These are phyloP conservation scores for Melaleuca alternifolia DNA, from an alignment of 345 rosid species.

Conservation along the genomic window DNA sequence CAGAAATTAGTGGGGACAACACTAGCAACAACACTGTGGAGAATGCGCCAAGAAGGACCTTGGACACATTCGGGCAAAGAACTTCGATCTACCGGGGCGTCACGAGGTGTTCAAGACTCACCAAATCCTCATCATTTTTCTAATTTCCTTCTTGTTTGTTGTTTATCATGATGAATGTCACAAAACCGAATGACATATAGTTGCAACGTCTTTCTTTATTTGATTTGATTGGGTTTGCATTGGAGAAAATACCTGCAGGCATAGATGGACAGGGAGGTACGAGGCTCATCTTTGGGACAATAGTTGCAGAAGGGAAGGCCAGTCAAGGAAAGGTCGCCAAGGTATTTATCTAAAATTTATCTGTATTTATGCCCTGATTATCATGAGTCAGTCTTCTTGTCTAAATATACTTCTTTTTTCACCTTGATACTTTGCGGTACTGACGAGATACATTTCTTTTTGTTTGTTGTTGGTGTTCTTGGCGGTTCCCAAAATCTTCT, in stretches of 20 bases:
- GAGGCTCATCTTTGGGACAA: slow-evolving; percentile 99
- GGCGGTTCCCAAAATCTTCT: neutral
- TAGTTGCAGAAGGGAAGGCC: slow-evolving; percentile 98
- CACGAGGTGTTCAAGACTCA: slow-evolving; percentile 43
- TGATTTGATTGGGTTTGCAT: neutral
- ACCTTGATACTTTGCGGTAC: neutral
- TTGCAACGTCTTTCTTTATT: neutral
- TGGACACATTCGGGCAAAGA: slow-evolving; percentile 93
- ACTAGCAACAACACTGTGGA: slow-evolving; percentile 38
- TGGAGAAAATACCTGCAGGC: slow-evolving; percentile 28
- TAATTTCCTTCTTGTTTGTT: neutral
- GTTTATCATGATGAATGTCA: neutral
- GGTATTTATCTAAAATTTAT: slow-evolving; percentile 21
- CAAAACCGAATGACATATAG: neutral
- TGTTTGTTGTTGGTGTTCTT: slow-evolving; percentile 6
- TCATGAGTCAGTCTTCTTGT: neutral
- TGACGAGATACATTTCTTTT: neutral
- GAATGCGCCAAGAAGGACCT: slow-evolving; percentile 70
- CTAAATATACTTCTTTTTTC: neutral
- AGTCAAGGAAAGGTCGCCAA: slow-evolving; percentile 98
- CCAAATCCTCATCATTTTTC: neutral
- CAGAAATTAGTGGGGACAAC: slow-evolving; percentile 58
- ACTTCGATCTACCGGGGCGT: slow-evolving; percentile 98
- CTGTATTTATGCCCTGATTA: neutral
- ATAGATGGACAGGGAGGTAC: slow-evolving; percentile 98